Percentiles rank a stretch among this genome's conserved stretches.
Evolutionary conservation across 177 flowering plant genomes (phyloP).

Genomic region (Telopea speciosissima): DNA sequence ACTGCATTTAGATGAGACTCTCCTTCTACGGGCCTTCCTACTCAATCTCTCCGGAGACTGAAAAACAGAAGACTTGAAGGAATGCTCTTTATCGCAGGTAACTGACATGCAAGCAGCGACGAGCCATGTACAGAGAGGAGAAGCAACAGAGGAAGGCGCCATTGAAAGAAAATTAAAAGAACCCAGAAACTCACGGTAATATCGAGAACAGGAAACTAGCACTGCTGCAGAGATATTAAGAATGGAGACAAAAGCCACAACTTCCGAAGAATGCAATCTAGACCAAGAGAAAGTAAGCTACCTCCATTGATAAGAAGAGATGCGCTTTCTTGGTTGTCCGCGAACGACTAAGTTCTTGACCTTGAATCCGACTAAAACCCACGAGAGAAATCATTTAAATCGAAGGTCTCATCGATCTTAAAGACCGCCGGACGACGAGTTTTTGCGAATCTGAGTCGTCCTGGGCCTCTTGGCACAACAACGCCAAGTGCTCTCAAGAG

Average conservation of each 20-base stretch:
- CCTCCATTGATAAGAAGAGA: neutral
- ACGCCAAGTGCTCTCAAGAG: conserved; percentile 18
- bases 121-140: conserved; percentile 79
- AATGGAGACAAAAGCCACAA: neutral
- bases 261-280: neutral
- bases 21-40: conserved; percentile 28
- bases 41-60: conserved; percentile 23
- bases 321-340: neutral
- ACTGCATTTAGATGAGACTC: conserved; percentile 26
- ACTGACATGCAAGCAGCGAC: conserved; percentile 77
- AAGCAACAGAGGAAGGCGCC: conserved; percentile 40
- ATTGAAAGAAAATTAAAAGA: conserved; percentile 17
- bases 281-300: neutral
- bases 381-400: neutral
- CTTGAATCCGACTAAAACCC: conserved; percentile 8
- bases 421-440: conserved; percentile 7
- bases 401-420: conserved; percentile 10
- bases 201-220: neutral
- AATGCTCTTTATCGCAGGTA: conserved; percentile 29
- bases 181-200: conserved; percentile 7
- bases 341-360: neutral
- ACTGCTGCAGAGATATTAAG: neutral
- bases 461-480: neutral
- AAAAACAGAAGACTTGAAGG: conserved; percentile 12
- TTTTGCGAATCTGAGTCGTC: conserved; percentile 22